Evolutionary conservation across 768 basidiomycete species (phyloP), one percentile per base, ranked within the genome.

Genomic region (Tubosaeta sp.): DNA sequence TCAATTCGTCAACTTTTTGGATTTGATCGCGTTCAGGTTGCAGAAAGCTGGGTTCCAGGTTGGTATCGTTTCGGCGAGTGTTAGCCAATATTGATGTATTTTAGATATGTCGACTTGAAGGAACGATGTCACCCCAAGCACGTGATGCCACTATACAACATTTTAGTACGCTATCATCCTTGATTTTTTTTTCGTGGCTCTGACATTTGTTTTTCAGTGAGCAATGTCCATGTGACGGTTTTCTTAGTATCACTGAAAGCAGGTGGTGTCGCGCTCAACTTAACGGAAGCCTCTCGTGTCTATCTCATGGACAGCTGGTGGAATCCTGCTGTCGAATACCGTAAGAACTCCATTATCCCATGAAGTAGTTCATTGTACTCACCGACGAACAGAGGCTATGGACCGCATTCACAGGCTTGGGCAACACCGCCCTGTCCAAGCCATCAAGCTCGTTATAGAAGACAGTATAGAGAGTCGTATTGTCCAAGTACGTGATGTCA

Each of bases 251-350:
- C 87, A 56, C 75, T 99, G 65, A 98, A 97, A 69, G 95, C 95
- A 1, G 95, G 95, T 45, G 95, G 95, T 66, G 93, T 93, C 5
- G 91, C 91, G 4, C 76, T 95, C 46, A 94, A 94, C 65, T 68
- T 94, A 59, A 92, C 91, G 0, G 91, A 91, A 67, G 94, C 94
- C 0, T 92, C 90, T 32, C 88, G 91, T 26, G 93, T 97, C 17
- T 95, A 92, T 69, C 80, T 97, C 62, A 95, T 97, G 93, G 95
- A 95, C 66, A 90, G 88, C 58, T 95, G 92, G 92, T 95, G 95
- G 95, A 98, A 98, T 65, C 95, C 95, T 7, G 93, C 93, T n/a
- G 85, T 90, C 48, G 89, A 90, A 73, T 91, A 79, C 62, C 88
- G 88, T 90, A 67, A 72, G 88, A 77, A 38, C 29, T 16, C 31